Evolutionary conservation across 2,329 filamentous ascomycete species (phyloP).

Genomic region (Macrophomina tecta): DNA sequence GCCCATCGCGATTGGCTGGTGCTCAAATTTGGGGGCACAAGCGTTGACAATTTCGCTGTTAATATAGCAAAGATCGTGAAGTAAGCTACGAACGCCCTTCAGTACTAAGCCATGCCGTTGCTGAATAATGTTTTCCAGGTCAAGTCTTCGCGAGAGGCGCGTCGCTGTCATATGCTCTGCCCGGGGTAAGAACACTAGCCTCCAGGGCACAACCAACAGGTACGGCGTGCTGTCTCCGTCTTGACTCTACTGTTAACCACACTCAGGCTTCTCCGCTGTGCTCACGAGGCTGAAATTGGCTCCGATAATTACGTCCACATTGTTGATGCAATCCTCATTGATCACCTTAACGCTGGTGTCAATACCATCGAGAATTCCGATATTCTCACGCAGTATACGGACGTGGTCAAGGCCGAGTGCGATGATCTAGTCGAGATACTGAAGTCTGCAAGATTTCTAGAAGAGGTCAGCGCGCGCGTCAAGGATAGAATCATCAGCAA

Average conservation of each 20-base stretch:
- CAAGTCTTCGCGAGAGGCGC: constrained; percentile 67
- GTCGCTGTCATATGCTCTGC: constrained; percentile 96
- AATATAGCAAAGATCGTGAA: constrained; percentile 68
- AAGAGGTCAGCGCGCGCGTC: constrained; percentile 57
- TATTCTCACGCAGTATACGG: constrained; percentile 61
- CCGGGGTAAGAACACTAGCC: constrained; percentile 90
- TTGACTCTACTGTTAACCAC: neutral
- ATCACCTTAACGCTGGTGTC: constrained; percentile 78
- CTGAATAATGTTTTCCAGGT: constrained; percentile 45
- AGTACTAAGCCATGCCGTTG: neutral
- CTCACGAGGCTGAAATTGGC: constrained; percentile 52
- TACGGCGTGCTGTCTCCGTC: constrained; percentile 55
- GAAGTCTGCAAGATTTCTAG: constrained; percentile 64
- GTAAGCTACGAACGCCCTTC: constrained; percentile 53
- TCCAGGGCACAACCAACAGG: constrained; percentile 93
- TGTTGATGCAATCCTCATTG: constrained; percentile 79
- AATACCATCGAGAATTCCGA: constrained; percentile 48
- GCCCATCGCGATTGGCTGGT: constrained; percentile 71
- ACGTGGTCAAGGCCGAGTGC: constrained; percentile 79
- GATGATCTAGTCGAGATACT: constrained; percentile 77
- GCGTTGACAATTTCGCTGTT: constrained; percentile 88
- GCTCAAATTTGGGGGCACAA: constrained; percentile 95
- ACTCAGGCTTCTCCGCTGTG: constrained; percentile 52
- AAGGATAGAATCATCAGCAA: constrained; percentile 84
- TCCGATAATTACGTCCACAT: constrained; percentile 69